Conservation (phyloP, 2,329 filamentous ascomycete species). For the Diplodia sapinea region DNA sequence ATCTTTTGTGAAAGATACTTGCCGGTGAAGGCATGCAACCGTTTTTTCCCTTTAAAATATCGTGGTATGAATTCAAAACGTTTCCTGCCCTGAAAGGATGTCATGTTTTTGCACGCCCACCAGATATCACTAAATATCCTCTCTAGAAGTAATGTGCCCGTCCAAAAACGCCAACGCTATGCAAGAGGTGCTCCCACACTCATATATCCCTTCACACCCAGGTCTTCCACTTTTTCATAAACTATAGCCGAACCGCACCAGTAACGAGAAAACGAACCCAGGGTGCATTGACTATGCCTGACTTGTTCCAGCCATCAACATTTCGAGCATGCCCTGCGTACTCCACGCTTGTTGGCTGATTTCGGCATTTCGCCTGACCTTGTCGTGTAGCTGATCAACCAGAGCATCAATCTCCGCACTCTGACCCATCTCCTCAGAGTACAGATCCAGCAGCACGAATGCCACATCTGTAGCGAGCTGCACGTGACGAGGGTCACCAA, state of each 20-base stretch:
- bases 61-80: not conserved
- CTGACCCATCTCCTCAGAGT: constrained; percentile 77
- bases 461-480: constrained; percentile 82
- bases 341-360: constrained; percentile 81
- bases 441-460: constrained; percentile 83
- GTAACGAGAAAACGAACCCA: constrained; percentile 21
- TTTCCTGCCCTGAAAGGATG: constrained; percentile 4
- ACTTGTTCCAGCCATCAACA: constrained; percentile 62
- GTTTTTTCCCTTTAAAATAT: no score
- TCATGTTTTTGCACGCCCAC: constrained; percentile 11
- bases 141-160: not conserved
- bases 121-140: constrained; percentile 4
- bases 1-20: not conserved
- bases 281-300: constrained; percentile 20
- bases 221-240: not conserved
- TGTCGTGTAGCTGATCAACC: constrained; percentile 70
- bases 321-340: constrained; percentile 87
- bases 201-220: not conserved
- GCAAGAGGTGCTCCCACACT: constrained; percentile 35
- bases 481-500: constrained; percentile 82
- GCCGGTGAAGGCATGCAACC: not conserved
- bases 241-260: not conserved
- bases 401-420: constrained; percentile 74
- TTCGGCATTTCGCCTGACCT: constrained; percentile 79
- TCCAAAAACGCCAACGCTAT: constrained; percentile 47